Percentiles rank a stretch among this genome's conserved stretches.
Conservation (phyloP, 2,329 filamentous ascomycete genomes). For the Delphinella strobiligena region DNA sequence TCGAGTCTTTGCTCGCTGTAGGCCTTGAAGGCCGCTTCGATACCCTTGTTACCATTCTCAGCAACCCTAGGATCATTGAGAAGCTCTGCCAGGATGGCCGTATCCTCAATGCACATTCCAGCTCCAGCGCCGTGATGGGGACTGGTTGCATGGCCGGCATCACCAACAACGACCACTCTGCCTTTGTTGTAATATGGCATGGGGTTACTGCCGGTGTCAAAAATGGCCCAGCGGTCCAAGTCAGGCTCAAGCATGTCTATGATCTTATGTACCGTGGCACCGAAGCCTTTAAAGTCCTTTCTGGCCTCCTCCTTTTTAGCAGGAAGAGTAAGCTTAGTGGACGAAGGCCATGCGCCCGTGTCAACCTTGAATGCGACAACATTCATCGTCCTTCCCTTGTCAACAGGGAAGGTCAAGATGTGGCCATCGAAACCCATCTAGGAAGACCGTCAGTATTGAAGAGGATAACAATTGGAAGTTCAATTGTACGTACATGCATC, state of each 20-base stretch:
- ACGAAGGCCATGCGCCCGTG: conserved; percentile 14
- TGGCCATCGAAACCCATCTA: conserved; percentile 33
- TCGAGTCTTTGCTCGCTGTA: conserved; percentile 28
- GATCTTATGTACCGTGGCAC: conserved; percentile 14
- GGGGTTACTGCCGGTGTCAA: conserved; percentile 26
- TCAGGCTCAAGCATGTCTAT: conserved; percentile 15
- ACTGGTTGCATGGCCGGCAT: conserved; percentile 30
- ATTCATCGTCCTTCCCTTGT: conserved; percentile 16
- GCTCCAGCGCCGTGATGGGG: conserved; percentile 29
- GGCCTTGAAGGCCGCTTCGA: conserved; percentile 25
- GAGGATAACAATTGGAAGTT: not conserved
- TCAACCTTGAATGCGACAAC: conserved; percentile 17
- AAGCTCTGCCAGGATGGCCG: conserved; percentile 17
- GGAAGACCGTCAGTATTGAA: not conserved
- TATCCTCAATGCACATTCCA: conserved; percentile 19
- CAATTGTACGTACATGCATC: conserved; percentile 3
- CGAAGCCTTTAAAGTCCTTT: conserved; percentile 15
- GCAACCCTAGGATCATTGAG: conserved; percentile 13
- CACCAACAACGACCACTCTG: conserved; percentile 24
- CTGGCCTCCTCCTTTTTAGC: conserved; percentile 14
- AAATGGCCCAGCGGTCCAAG: conserved; percentile 27
- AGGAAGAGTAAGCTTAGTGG: conserved; percentile 12
- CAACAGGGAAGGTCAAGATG: conserved; percentile 44
- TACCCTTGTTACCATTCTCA: conserved; percentile 9
- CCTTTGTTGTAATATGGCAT: conserved; percentile 25